phyloP scores from a whole-genome alignment of 257 asterid genomes.

The Solanum chiquidenum region DNA sequence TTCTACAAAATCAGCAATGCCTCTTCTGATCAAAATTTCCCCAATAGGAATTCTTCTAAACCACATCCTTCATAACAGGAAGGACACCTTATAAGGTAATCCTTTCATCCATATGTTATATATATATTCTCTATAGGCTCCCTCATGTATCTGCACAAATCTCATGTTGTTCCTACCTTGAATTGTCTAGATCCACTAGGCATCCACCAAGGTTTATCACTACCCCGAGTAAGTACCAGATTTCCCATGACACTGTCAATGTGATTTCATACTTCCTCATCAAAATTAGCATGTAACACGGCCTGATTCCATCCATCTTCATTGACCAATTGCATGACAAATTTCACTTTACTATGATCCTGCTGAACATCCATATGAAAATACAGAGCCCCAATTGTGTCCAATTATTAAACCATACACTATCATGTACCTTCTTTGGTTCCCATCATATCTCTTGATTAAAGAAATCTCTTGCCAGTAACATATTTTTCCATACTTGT shows the following conservation, averaged over 20 bases:
- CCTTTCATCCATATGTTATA: neutral
- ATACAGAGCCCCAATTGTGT: neutral
- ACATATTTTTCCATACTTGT: neutral
- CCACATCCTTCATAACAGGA: neutral
- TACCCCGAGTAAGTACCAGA: neutral
- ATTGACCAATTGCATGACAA: neutral
- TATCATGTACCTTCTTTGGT: neutral
- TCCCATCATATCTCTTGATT: neutral
- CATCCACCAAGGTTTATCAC: neutral
- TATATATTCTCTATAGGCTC: neutral
- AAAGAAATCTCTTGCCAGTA: neutral
- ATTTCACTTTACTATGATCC: neutral
- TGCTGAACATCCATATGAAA: neutral
- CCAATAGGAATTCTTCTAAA: neutral
- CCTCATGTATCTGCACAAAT: neutral
- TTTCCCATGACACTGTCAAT: neutral
- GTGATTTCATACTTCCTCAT: neutral
- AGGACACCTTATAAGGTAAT: neutral
- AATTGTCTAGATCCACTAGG: neutral
- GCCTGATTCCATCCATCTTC: neutral
- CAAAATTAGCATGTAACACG: too few relatives aligned
- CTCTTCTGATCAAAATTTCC: neutral
- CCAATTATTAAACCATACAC: neutral
- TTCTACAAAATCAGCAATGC: neutral
- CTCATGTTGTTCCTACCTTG: neutral